Base-by-base conservation (phyloP, 768 basidiomycete species). In the Suillus fuscotomentosus region DNA sequence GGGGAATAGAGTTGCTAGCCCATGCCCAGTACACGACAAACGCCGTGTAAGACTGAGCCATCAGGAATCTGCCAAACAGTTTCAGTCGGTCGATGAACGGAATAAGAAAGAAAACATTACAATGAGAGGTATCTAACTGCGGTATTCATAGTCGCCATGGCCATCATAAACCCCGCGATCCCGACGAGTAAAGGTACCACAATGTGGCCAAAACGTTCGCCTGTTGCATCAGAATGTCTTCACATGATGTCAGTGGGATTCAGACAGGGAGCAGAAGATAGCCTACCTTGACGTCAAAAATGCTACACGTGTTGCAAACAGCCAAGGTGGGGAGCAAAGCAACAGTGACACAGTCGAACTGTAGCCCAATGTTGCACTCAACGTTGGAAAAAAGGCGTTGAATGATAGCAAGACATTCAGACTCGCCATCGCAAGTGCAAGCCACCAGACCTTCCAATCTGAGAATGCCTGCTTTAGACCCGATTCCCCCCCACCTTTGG, bases 401-500 rank as follows among this genome's bases (percentile, higher is more conserved):
- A 94, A 94, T 5, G 86, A 88, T 34, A 92, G 70, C 10, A 89
- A 85, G 43, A 89, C 75, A 43, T 72, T 67, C 76, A 86, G 81
- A 68, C 81, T 82, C 15, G 85, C 84, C 63, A 91, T 73, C 3
- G 88, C 82, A 36, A 92, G 62, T 22, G 89, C 82, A 51, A 96
- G 80, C 84, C 85, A 91, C 89, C 92, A 95, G 45, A 95, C 91
- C 73, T 88, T 91, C 89, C 88, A 87, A 70, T 95, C 94, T 22
- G 79, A 80, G 63, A 92, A 48, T 13, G 92, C 90, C 66, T 88
- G 71, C 10, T 75, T 66, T 3, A 93, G 71, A 10, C 90, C 90
- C 27, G 76, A 73, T 15, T 72, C 68, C 31, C 38, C 76, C 36
- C 34, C 76, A 6, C 74, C 78, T 11, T 76, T 65, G 22, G 67